A percentile compares a stretch with the other conserved stretches of the same genome.
Conservation (phyloP, 2,329 filamentous ascomycete species). For the Curvularia spicifera region DNA sequence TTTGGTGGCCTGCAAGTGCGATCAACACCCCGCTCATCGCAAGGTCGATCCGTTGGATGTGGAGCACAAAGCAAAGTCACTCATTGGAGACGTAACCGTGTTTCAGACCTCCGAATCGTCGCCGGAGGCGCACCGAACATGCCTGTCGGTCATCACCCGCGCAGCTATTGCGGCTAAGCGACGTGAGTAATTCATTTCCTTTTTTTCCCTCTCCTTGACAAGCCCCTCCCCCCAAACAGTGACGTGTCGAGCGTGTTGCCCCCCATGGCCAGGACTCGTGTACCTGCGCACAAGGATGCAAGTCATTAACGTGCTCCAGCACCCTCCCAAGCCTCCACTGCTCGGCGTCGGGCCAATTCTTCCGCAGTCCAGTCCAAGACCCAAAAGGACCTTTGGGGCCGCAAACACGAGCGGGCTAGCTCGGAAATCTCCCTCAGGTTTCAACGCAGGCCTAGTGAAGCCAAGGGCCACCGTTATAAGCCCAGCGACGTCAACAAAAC, state of each 20-base stretch:
- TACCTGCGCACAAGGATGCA: constrained; percentile 10
- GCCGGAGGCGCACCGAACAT: constrained; percentile 75
- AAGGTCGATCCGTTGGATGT: constrained; percentile 74
- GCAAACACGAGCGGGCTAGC: constrained; percentile 55
- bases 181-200: constrained; percentile 62
- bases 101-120: constrained; percentile 75
- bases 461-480: constrained; percentile 46
- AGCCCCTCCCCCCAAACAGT: not conserved
- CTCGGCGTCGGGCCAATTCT: constrained; percentile 54
- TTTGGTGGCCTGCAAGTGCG: constrained; percentile 89
- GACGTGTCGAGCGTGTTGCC: constrained; percentile 2
- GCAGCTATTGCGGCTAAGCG: constrained; percentile 70
- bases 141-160: constrained; percentile 76
- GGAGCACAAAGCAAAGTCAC: constrained; percentile 66
- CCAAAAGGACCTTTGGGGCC: constrained; percentile 47
- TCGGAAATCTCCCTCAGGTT: constrained; percentile 54
- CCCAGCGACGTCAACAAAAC: constrained; percentile 58
- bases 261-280: not conserved
- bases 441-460: constrained; percentile 37
- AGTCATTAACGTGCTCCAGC: constrained; percentile 33
- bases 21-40: constrained; percentile 72
- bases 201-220: constrained; percentile 11
- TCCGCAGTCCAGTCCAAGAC: constrained; percentile 52
- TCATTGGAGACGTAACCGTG: constrained; percentile 69
- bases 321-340: constrained; percentile 45